Percentiles rank a stretch among this genome's conserved stretches.
Conservation (phyloP, 345 rosid species). For the Odontarrhena argentea region DNA sequence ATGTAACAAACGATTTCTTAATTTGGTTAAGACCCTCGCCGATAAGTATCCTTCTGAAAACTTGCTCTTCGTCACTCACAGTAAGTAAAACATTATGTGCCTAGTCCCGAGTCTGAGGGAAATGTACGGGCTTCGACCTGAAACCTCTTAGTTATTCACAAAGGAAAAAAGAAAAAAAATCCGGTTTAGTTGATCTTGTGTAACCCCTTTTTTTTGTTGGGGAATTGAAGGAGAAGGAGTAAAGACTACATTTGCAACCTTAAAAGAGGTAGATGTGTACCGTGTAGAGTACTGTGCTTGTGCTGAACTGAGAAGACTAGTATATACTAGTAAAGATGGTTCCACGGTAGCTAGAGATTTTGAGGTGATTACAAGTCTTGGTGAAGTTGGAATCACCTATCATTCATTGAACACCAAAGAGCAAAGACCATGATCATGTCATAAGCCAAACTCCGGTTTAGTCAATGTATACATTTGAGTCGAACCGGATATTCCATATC, state of each 20-base stretch:
- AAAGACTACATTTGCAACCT: constrained; percentile 63
- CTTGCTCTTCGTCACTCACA: constrained; percentile 79
- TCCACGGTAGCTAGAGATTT: constrained; percentile 48
- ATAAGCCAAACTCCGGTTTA: background rate
- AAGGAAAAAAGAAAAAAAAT: too few species aligned
- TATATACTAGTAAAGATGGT: constrained; percentile 34
- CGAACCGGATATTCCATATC: constrained; percentile 10
- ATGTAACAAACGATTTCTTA: constrained; percentile 53
- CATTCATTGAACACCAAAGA: too few species aligned
- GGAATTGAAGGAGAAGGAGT: constrained; percentile 76
- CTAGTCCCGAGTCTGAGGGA: too few species aligned
- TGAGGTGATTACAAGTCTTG: constrained; percentile 35
- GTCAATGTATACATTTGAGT: background rate
- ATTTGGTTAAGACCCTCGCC: constrained; percentile 55
- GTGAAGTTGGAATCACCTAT: constrained; percentile 6
- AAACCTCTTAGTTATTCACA: too few species aligned
- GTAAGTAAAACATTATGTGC: constrained; percentile 39
- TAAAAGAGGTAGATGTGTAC: constrained; percentile 47
- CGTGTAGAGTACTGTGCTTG: constrained; percentile 77
- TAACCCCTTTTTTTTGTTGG: too few species aligned
- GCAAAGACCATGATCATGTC: too few species aligned
- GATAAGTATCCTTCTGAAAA: constrained; percentile 80
- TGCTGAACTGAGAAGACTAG: constrained; percentile 57
- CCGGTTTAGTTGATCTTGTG: too few species aligned
- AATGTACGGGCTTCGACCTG: too few species aligned